These are phyloP conservation scores for Trichophyton benhamiae DNA, from an alignment of 2,329 filamentous ascomycete genomes.

Conservation along the genomic window DNA sequence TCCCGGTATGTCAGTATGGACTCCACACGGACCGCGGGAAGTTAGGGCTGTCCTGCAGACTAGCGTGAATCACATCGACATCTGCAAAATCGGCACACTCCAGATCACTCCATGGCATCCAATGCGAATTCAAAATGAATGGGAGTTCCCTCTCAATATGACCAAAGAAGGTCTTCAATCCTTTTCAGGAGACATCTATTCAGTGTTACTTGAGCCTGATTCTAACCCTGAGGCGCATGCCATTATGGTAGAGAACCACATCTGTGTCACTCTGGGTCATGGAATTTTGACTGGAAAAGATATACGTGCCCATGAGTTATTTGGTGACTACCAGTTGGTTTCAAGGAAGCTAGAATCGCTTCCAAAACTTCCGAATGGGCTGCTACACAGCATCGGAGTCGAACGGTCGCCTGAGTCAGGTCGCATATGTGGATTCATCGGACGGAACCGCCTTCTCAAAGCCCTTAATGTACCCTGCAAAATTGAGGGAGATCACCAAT, in stretches of 20 bases:
- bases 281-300: slow-evolving; percentile 30
- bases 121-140: slow-evolving; percentile 29
- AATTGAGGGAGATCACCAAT: not conserved
- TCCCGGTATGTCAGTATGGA: slow-evolving; percentile 38
- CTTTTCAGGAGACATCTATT: slow-evolving; percentile 46
- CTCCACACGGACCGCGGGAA: slow-evolving; percentile 38
- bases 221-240: slow-evolving; percentile 38
- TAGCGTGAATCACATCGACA: slow-evolving; percentile 25
- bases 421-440: slow-evolving; percentile 17
- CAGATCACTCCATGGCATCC: slow-evolving; percentile 52
- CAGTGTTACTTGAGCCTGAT: slow-evolving; percentile 43
- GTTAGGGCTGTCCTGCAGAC: slow-evolving; percentile 45
- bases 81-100: slow-evolving; percentile 39
- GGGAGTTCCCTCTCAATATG: slow-evolving; percentile 37
- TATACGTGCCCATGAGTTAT: slow-evolving; percentile 42
- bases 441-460: not conserved
- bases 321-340: slow-evolving; percentile 41
- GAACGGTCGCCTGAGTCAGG: slow-evolving; percentile 30
- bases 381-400: slow-evolving; percentile 37
- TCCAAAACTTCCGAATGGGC: slow-evolving; percentile 29
- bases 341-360: slow-evolving; percentile 27
- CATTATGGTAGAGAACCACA: slow-evolving; percentile 30
- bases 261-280: slow-evolving; percentile 50
- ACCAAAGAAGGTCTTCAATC: slow-evolving; percentile 23
- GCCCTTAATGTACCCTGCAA: not conserved